phyloP scores from a whole-genome alignment of 2,329 filamentous ascomycete species.

The Ophiostoma tasmaniense region DNA sequence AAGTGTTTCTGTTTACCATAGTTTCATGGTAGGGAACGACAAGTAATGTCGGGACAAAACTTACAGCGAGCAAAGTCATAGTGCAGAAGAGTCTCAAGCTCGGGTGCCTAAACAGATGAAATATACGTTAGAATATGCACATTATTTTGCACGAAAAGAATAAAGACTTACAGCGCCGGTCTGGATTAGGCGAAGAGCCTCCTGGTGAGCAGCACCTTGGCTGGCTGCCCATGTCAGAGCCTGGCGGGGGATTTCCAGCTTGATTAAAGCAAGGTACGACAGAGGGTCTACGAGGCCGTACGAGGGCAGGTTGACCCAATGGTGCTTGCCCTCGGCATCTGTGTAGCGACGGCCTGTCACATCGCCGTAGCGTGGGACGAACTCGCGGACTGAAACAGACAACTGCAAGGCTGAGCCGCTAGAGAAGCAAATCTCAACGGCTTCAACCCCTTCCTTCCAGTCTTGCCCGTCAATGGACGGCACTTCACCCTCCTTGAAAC shows the following conservation, averaged over 20 bases:
- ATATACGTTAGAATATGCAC: neutral
- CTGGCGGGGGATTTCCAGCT: neutral
- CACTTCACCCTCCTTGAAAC: slow-evolving; percentile 15
- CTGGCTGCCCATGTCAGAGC: slow-evolving; percentile 10
- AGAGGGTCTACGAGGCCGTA: slow-evolving; percentile 16
- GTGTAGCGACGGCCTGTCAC: slow-evolving; percentile 18
- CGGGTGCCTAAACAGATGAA: slow-evolving; percentile 14
- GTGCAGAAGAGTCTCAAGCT: slow-evolving; percentile 15
- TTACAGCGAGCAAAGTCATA: slow-evolving; percentile 21
- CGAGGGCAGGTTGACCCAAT: slow-evolving; percentile 18
- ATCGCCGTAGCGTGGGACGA: slow-evolving; percentile 16
- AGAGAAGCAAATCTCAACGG: slow-evolving; percentile 13
- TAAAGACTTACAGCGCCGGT: slow-evolving; percentile 9
- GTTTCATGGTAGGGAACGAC: neutral
- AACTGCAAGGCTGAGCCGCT: slow-evolving; percentile 13
- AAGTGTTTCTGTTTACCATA: neutral
- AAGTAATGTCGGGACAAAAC: neutral
- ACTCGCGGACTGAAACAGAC: slow-evolving; percentile 11
- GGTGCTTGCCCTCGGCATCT: slow-evolving; percentile 11
- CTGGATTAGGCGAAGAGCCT: slow-evolving; percentile 17
- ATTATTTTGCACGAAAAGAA: neutral
- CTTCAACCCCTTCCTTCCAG: slow-evolving; percentile 6
- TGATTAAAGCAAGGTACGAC: slow-evolving; percentile 10
- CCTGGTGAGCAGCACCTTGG: slow-evolving; percentile 15
- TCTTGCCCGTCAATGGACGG: slow-evolving; percentile 12